Conservation (phyloP, 805 yeast species). For the Yarrowia porcina region DNA sequence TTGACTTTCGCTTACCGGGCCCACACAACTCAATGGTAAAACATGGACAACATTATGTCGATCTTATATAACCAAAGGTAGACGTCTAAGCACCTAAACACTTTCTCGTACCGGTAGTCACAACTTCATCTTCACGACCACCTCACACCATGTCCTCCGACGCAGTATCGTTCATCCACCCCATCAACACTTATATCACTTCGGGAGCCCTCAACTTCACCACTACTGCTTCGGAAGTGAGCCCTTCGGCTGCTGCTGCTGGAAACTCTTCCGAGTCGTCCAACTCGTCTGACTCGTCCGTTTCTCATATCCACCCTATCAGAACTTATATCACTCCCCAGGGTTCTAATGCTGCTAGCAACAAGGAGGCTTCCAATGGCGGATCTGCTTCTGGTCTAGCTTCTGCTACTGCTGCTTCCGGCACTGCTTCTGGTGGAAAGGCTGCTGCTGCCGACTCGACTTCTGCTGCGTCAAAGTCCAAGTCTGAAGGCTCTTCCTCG, state of each 20-base stretch:
- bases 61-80: too few species aligned
- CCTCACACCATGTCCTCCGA: background rate
- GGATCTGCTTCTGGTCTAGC: background rate
- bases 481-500: background rate
- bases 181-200: background rate
- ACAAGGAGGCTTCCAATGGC: background rate
- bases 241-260: background rate
- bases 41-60: constrained; percentile 10
- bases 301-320: constrained; percentile 13
- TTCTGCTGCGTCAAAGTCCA: background rate
- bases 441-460: background rate
- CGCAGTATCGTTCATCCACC: background rate
- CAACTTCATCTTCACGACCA: too few species aligned
- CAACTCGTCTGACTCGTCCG: background rate
- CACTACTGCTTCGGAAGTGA: background rate
- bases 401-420: background rate
- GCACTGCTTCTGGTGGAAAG: background rate
- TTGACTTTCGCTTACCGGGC: constrained; percentile 4
- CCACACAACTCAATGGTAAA: background rate
- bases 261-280: too few species aligned
- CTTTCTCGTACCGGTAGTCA: too few species aligned
- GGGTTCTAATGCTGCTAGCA: background rate
- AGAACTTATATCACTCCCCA: background rate
- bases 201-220: background rate
- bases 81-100: too few species aligned